These are phyloP conservation scores for Yamadazyma olivae DNA, from an alignment of 805 yeast genomes.

Conservation along the genomic window DNA sequence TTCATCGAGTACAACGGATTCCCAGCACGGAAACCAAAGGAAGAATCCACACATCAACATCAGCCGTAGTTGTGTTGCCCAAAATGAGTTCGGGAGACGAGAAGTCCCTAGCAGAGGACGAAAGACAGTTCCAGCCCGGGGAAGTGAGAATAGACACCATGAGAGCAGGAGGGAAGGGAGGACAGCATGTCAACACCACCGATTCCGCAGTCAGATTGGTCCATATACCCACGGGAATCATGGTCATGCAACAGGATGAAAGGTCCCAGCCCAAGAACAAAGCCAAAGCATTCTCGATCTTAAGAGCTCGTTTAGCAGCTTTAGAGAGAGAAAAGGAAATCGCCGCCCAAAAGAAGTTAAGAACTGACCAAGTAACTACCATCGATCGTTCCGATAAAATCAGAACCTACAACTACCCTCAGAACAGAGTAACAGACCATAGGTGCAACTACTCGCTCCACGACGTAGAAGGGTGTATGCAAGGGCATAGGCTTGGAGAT, in stretches of 20 bases:
- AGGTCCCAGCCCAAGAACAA: slow-evolving; percentile 92
- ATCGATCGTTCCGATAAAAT: slow-evolving; percentile 92
- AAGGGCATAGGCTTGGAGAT: slow-evolving; percentile 32
- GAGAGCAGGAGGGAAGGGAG: slow-evolving; percentile 97
- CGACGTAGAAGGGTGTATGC: slow-evolving; percentile 53
- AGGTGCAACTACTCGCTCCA: slow-evolving; percentile 79
- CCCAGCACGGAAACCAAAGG: slow-evolving; percentile 95
- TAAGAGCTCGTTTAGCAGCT: slow-evolving; percentile 84
- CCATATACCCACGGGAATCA: slow-evolving; percentile 87
- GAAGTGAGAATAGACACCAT: slow-evolving; percentile 94
- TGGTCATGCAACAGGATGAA: slow-evolving; percentile 90
- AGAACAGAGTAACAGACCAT: slow-evolving; percentile 91
- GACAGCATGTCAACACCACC: slow-evolving; percentile 96
- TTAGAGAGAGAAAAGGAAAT: slow-evolving; percentile 63
- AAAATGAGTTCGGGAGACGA: slow-evolving; percentile 61
- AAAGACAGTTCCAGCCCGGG: slow-evolving; percentile 74
- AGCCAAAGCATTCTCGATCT: slow-evolving; percentile 83
- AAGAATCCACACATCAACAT: slow-evolving; percentile 91
- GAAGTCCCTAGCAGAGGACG: slow-evolving; percentile 45
- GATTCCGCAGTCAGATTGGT: slow-evolving; percentile 94
- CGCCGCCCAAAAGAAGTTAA: slow-evolving; percentile 58
- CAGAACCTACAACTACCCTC: slow-evolving; percentile 90
- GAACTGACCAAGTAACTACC: slow-evolving; percentile 82
- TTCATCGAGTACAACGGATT: slow-evolving; percentile 91
- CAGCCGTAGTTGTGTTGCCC: slow-evolving; percentile 93